phyloP scores from a whole-genome alignment of 371 early-diverging fungal genomes.

The Rhizopus microsporus region DNA sequence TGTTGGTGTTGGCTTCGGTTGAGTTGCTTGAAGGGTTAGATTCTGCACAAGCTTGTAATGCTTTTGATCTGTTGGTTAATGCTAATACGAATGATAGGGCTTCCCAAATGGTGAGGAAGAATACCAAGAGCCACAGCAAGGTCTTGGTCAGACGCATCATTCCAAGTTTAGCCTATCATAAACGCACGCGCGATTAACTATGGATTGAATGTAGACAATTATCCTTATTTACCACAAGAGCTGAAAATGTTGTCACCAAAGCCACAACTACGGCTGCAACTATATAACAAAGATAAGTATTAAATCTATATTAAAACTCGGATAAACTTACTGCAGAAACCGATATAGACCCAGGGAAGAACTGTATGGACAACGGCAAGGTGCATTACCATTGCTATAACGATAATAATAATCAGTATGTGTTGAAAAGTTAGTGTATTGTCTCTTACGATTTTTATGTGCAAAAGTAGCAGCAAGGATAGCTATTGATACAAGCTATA shows the following conservation, averaged over 20 bases:
- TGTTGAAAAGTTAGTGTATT: neutral
- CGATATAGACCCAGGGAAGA: slow-evolving; percentile 48
- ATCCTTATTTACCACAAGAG: slow-evolving; percentile 27
- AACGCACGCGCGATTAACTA: neutral
- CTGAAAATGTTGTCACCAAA: slow-evolving; percentile 33
- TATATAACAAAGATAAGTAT: slow-evolving; percentile 10
- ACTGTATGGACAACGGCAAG: slow-evolving; percentile 29
- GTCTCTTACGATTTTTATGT: slow-evolving; percentile 47
- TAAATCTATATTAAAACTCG: neutral
- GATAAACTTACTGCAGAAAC: slow-evolving; percentile 32
- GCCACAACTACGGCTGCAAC: slow-evolving; percentile 43
- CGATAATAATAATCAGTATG: neutral
- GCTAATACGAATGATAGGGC: slow-evolving; percentile 41
- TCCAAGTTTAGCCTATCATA: slow-evolving; percentile 40
- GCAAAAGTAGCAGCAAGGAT: slow-evolving; percentile 43
- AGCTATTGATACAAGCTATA: slow-evolving; percentile 37
- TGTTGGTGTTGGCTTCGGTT: slow-evolving; percentile 7
- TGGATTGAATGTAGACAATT: neutral
- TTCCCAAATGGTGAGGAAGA: slow-evolving; percentile 41
- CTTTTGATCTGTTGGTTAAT: slow-evolving; percentile 36
- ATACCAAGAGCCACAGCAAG: slow-evolving; percentile 40
- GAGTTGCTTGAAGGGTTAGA: slow-evolving; percentile 26
- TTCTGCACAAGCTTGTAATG: slow-evolving; percentile 32
- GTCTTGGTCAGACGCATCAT: slow-evolving; percentile 46
- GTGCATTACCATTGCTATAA: slow-evolving; percentile 46